phyloP scores from a whole-genome alignment of 345 rosid genomes.

The Pistacia vera region DNA sequence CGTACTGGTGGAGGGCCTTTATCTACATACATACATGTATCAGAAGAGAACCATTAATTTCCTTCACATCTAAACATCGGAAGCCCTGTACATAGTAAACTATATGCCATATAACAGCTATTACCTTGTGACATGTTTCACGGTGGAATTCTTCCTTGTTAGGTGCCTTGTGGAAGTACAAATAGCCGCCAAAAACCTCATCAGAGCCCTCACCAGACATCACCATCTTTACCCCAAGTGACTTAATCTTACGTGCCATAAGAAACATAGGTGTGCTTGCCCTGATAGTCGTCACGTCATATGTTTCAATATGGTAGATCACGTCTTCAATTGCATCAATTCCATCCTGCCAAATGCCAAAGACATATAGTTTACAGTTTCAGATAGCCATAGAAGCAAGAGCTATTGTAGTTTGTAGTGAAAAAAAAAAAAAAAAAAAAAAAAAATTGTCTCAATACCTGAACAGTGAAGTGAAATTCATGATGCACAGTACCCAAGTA shows the following conservation, averaged over 20 bases:
- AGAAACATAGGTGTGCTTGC: constrained; percentile 97
- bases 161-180: constrained; percentile 97
- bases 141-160: constrained; percentile 82
- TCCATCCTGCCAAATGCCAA: constrained; percentile 56
- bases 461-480: constrained; percentile 90
- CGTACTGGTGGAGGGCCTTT: constrained; percentile 90
- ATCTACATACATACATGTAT: constrained; percentile 46
- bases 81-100: neutral
- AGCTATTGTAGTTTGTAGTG: neutral
- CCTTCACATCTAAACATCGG: neutral
- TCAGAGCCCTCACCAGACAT: constrained; percentile 97
- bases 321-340: constrained; percentile 96
- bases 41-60: neutral
- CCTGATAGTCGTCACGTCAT: constrained; percentile 86
- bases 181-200: constrained; percentile 92
- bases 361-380: neutral
- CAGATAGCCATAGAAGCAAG: neutral
- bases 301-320: constrained; percentile 86
- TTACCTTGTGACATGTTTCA: constrained; percentile 90
- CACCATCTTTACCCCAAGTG: constrained; percentile 96
- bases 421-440: neutral
- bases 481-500: constrained; percentile 90
- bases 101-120: neutral
- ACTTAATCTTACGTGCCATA: constrained; percentile 88
- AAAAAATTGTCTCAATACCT: constrained; percentile 32